Evolutionary conservation across 306 rosid species (phyloP).

Genomic region (Dalbergia cochinchinensis): DNA sequence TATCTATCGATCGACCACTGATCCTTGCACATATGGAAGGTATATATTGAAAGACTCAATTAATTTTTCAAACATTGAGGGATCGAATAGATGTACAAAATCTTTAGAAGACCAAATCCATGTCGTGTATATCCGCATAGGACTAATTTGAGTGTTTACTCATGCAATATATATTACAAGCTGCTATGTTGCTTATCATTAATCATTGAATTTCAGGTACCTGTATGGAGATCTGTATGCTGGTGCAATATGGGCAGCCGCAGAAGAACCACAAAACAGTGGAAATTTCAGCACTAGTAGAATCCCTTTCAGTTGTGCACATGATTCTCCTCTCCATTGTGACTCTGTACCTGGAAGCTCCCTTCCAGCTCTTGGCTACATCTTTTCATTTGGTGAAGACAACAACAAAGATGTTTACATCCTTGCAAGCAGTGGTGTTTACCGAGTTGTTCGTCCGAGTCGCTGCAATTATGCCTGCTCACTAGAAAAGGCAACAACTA

Average conservation of each 20-base stretch:
- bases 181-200: slow-evolving; percentile 33
- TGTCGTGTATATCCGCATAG: background rate
- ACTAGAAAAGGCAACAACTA: slow-evolving; percentile 64
- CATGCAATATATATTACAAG: background rate
- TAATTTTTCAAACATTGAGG: background rate
- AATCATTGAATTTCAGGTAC: slow-evolving; percentile 61
- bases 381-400: slow-evolving; percentile 84
- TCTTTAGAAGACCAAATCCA: background rate
- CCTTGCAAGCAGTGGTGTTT: slow-evolving; percentile 77
- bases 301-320: slow-evolving; percentile 75
- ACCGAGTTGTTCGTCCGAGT: slow-evolving; percentile 78
- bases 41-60: slow-evolving; percentile 19
- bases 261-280: slow-evolving; percentile 75
- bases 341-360: slow-evolving; percentile 59
- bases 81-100: background rate
- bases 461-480: slow-evolving; percentile 67
- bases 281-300: slow-evolving; percentile 70
- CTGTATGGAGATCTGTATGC: slow-evolving; percentile 84
- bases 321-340: slow-evolving; percentile 73
- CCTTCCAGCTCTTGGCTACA: slow-evolving; percentile 71
- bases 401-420: slow-evolving; percentile 73
- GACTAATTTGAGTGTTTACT: background rate
- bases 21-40: slow-evolving; percentile 97
- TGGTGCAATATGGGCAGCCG: slow-evolving; percentile 77
- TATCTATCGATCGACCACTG: slow-evolving; percentile 81